phyloP scores from a whole-genome alignment of 768 basidiomycete species.

The Agrocybe chaxingu region DNA sequence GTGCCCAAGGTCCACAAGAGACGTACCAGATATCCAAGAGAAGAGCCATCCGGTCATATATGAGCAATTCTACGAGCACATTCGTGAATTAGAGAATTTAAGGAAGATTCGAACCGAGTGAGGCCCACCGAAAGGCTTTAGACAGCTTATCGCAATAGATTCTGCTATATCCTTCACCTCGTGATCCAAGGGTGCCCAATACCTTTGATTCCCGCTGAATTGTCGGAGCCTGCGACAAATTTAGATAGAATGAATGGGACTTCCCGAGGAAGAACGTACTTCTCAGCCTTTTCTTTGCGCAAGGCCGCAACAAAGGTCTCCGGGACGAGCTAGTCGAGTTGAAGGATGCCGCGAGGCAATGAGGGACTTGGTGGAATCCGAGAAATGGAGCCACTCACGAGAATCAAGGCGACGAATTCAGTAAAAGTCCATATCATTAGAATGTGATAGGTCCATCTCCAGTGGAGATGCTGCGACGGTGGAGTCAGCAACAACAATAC shows the following conservation, averaged over 20 bases:
- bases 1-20: slow-evolving; percentile 33
- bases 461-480: slow-evolving; percentile 42
- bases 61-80: slow-evolving; percentile 47
- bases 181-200: slow-evolving; percentile 60
- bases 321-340: slow-evolving; percentile 49
- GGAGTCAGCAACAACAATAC: background rate
- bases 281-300: slow-evolving; percentile 54
- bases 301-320: slow-evolving; percentile 68
- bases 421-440: slow-evolving; percentile 66
- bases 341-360: background rate
- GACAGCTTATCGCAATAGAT: slow-evolving; percentile 58
- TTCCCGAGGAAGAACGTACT: slow-evolving; percentile 26
- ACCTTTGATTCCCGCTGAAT: slow-evolving; percentile 47
- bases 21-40: slow-evolving; percentile 66
- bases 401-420: slow-evolving; percentile 47
- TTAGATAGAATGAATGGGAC: background rate
- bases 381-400: slow-evolving; percentile 32
- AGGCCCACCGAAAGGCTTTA: slow-evolving; percentile 67
- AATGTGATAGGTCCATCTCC: slow-evolving; percentile 80
- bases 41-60: slow-evolving; percentile 74
- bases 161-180: slow-evolving; percentile 37
- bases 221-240: slow-evolving; percentile 43
- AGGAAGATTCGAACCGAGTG: background rate
- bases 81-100: background rate
- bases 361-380: background rate